Percentiles rank a stretch among this genome's conserved stretches.
Conservation (phyloP, 495 filamentous ascomycete species). For the Penicillium robsamsonii region DNA sequence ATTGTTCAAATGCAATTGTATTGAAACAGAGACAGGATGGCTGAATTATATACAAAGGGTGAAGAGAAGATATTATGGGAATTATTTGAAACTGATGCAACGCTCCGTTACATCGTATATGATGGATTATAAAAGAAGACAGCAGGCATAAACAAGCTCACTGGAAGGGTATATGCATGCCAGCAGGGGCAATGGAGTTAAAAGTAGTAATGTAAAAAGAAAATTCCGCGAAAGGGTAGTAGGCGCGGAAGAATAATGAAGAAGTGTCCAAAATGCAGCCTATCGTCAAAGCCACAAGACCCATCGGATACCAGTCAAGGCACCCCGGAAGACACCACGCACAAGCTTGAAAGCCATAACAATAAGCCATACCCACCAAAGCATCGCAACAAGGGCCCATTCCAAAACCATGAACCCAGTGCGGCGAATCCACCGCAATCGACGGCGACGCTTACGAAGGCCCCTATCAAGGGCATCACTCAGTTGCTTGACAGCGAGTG, state of each 20-base stretch:
- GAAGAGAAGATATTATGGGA: neutral
- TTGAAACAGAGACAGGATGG: neutral
- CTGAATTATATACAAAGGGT: neutral
- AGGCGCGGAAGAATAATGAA: neutral
- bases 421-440: slow-evolving; percentile 69
- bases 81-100: neutral
- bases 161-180: slow-evolving; percentile 14
- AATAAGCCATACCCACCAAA: slow-evolving; percentile 83
- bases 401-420: slow-evolving; percentile 71
- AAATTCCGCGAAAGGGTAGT: neutral
- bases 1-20: neutral
- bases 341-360: slow-evolving; percentile 67
- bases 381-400: slow-evolving; percentile 73
- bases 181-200: slow-evolving; percentile 5
- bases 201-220: neutral
- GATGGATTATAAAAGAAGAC: neutral
- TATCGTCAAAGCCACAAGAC: slow-evolving; percentile 64
- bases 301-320: slow-evolving; percentile 63
- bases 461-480: slow-evolving; percentile 71
- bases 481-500: slow-evolving; percentile 72
- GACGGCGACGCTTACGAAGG: slow-evolving; percentile 65
- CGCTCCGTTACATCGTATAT: slow-evolving; percentile 3
- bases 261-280: neutral
- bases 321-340: slow-evolving; percentile 56
- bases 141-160: neutral